Base-by-base conservation (phyloP, 306 rosid genomes). In the Lotus japonicus region DNA sequence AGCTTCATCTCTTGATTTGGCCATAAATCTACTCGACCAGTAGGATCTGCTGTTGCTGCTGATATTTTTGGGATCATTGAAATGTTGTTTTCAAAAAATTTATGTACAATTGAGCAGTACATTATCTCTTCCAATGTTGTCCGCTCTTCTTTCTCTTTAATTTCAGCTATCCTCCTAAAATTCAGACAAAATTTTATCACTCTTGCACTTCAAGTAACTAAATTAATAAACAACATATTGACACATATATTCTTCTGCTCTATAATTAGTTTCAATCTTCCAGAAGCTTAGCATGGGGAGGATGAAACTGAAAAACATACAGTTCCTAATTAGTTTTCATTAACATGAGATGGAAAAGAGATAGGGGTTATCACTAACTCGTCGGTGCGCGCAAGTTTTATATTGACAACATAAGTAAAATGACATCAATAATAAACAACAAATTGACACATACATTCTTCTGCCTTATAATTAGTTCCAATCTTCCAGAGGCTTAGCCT, bases 1-100 rank as follows among this genome's bases (percentile, higher is more conserved):
- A 94, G 89, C 74, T 94, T 90, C 39, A 82, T 83, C 76, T 94
- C 99, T 74, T 88, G 97, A 66, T 90, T 87, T 18, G 97, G 97
- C 97, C 96, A 95, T 45, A 83, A 84, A 79, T 95, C 96, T 44
- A 95, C 92, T 53, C 71, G 85, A 17, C 85, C 89, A 1, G 85
- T 85, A 58, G 92, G 92, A 74, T 86, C 90, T 1, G 72, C 88
- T 76, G n/a, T n/a, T n/a, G n/a, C n/a, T 54, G 77, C 70, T 58
- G 88, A 64, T 82, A 90, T 72, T 77, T 84, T 90, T 33, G 96
- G 95, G 74, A 94, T 86, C 99, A 94, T 86, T 62, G 81, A 75
- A 68, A 94, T 94, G 56, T 70, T 58, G 17, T 75, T 82, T 49
- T 88, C 97, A 64, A 84, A 62, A 75, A 94, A 94, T 33, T 74